Percentiles rank a stretch among this genome's conserved stretches.
Conservation (phyloP, 768 basidiomycete species). For the Boletus rubroflammeus region DNA sequence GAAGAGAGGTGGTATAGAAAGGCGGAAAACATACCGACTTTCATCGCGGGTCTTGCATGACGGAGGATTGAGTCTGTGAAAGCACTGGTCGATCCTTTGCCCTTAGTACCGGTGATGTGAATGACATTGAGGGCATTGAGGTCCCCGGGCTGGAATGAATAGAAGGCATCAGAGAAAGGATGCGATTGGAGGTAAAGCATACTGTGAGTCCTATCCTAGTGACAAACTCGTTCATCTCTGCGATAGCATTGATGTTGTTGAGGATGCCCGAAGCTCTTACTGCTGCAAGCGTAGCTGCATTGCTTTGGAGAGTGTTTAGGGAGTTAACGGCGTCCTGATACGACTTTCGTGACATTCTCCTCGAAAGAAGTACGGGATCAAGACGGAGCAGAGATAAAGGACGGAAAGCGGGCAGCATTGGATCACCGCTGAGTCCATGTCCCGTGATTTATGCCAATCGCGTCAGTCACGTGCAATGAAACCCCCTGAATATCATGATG, state of each 20-base stretch:
- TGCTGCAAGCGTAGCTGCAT: conserved; percentile 89
- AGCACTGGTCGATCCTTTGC: conserved; percentile 96
- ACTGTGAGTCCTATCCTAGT: conserved; percentile 83
- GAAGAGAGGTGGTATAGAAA: neutral
- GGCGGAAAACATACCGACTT: conserved; percentile 58
- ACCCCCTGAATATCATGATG: conserved; percentile 12
- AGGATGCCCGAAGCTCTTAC: conserved; percentile 67
- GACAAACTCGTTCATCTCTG: conserved; percentile 90
- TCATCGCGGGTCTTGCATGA: conserved; percentile 68
- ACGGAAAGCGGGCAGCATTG: conserved; percentile 9
- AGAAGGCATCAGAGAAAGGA: conserved; percentile 12
- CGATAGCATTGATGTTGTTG: conserved; percentile 56
- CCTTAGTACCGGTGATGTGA: conserved; percentile 97
- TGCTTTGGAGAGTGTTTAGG: conserved; percentile 83
- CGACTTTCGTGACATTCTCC: conserved; percentile 50
- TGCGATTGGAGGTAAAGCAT: conserved; percentile 24
- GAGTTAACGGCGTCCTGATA: conserved; percentile 72
- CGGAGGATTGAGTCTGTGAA: conserved; percentile 86
- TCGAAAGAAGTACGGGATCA: conserved; percentile 10
- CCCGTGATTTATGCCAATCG: neutral
- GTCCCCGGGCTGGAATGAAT: conserved; percentile 58
- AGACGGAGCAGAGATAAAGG: conserved; percentile 5
- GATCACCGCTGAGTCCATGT: neutral
- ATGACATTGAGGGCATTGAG: conserved; percentile 88
- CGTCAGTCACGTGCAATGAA: conserved; percentile 9